phyloP scores from a whole-genome alignment of 176 grass and related monocot species.

The Cenchrus americanus region DNA sequence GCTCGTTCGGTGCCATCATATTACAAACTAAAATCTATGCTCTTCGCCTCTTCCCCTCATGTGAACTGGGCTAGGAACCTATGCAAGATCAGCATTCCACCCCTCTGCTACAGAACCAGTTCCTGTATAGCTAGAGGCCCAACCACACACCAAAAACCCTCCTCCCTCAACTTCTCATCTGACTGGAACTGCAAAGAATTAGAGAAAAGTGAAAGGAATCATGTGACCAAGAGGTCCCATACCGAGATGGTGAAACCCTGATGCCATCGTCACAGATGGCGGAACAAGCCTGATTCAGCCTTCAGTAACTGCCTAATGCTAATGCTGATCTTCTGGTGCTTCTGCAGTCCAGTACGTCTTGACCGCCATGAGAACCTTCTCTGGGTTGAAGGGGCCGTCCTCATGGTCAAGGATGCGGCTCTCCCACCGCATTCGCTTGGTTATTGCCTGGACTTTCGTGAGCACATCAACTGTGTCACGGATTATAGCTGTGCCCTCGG shows the following conservation, averaged over 20 bases:
- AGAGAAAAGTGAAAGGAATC: slow-evolving; percentile 28
- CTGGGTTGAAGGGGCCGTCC: slow-evolving; percentile 77
- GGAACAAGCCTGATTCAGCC: slow-evolving; percentile 7
- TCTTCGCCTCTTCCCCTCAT: slow-evolving; percentile 10
- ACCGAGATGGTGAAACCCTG: slow-evolving; percentile 30
- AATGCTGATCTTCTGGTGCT: slow-evolving; percentile 38
- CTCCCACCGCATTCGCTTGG: slow-evolving; percentile 81
- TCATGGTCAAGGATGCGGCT: slow-evolving; percentile 92
- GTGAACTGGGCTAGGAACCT: slow-evolving; percentile 31
- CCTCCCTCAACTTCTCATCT: slow-evolving; percentile 2
- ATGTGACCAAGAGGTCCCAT: slow-evolving; percentile 2
- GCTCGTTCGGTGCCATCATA: not conserved
- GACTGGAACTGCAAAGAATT: slow-evolving; percentile 44
- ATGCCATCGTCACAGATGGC: slow-evolving; percentile 19
- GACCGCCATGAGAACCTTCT: slow-evolving; percentile 88
- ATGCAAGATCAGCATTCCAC: slow-evolving; percentile 5
- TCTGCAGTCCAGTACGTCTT: slow-evolving; percentile 90
- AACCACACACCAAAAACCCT: slow-evolving; percentile 11
- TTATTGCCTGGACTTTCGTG: slow-evolving; percentile 80
- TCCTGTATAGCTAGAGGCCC: slow-evolving; percentile 19
- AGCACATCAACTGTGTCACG: slow-evolving; percentile 83
- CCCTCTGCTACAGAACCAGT: slow-evolving; percentile 1
- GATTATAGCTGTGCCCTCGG: slow-evolving; percentile 82
- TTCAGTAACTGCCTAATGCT: slow-evolving; percentile 33
- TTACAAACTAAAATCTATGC: slow-evolving; percentile 50